Percentiles rank a stretch among this genome's conserved stretches.
These are phyloP conservation scores for Polytrichum commune DNA, from an alignment of 225 moss, liverwort and hornwort species.

Conservation along the genomic window DNA sequence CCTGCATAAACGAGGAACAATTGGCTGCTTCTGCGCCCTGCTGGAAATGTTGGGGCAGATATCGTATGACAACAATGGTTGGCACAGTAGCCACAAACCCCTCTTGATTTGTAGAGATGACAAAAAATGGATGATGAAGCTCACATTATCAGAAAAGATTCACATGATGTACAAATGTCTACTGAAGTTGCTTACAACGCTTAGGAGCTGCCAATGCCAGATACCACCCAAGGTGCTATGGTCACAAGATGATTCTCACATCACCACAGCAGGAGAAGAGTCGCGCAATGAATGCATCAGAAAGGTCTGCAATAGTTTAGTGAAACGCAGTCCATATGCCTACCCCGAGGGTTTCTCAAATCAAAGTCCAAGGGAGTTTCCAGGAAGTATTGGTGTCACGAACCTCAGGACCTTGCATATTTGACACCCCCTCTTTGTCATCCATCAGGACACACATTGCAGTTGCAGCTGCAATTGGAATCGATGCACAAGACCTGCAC, in stretches of 20 bases:
- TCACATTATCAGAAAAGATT: background rate
- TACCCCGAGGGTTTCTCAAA: constrained; percentile 11
- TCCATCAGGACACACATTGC: constrained; percentile 30
- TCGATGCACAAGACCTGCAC: constrained; percentile 11
- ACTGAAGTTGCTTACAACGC: background rate
- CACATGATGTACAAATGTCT: background rate
- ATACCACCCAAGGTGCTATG: background rate
- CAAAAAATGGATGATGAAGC: constrained; percentile 1
- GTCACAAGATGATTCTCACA: background rate
- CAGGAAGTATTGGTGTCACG: constrained; percentile 37
- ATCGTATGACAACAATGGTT: background rate
- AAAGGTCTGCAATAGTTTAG: too few species aligned
- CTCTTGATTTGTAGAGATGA: constrained; percentile 1
- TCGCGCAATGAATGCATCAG: too few species aligned
- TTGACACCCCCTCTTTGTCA: constrained; percentile 21
- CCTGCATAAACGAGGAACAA: background rate
- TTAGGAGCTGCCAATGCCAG: too few species aligned
- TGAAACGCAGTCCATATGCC: background rate
- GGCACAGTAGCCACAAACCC: background rate
- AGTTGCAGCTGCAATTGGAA: background rate
- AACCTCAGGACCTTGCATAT: constrained; percentile 31
- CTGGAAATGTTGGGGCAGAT: background rate
- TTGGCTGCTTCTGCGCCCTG: background rate
- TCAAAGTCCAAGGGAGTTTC: constrained; percentile 47
- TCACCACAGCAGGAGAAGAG: background rate